Conservation (phyloP, 352 stramenopile genomes). For the Pseudoperonospora humuli region DNA sequence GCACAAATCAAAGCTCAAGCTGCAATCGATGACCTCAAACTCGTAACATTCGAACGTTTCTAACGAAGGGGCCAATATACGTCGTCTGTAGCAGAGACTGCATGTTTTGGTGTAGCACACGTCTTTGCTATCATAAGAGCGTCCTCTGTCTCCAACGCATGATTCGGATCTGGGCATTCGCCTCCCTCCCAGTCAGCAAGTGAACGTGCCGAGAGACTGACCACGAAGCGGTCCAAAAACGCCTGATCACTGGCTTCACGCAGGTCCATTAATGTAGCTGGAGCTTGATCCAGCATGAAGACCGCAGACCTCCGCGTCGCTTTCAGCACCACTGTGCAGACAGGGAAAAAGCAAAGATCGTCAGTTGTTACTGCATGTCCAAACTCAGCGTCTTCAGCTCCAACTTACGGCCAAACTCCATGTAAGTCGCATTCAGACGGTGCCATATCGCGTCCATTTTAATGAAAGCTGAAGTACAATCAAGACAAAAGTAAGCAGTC, state of each 20-base stretch:
- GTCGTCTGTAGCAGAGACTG: slow-evolving; percentile 5
- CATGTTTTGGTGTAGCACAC: slow-evolving; percentile 4
- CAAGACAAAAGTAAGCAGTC: neutral
- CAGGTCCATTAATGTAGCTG: slow-evolving; percentile 47
- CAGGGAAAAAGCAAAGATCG: neutral
- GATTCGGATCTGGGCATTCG: slow-evolving; percentile 63
- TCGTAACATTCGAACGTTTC: slow-evolving; percentile 1
- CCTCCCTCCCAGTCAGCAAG: slow-evolving; percentile 62
- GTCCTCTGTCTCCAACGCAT: slow-evolving; percentile 51
- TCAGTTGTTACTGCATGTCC: neutral
- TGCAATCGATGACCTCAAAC: neutral
- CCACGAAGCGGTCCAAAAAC: slow-evolving; percentile 66
- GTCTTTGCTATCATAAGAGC: slow-evolving; percentile 34
- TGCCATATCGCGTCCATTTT: slow-evolving; percentile 84
- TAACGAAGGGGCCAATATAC: slow-evolving; percentile 20
- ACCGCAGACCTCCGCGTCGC: slow-evolving; percentile 47
- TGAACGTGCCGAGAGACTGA: slow-evolving; percentile 35
- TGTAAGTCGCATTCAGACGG: slow-evolving; percentile 73
- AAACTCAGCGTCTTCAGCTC: neutral
- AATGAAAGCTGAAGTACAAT: slow-evolving; percentile 36
- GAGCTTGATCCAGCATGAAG: slow-evolving; percentile 52
- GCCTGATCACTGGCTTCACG: slow-evolving; percentile 43
- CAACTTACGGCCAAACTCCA: slow-evolving; percentile 74
- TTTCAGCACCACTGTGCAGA: slow-evolving; percentile 61
- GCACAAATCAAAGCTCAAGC: neutral